Evolutionary conservation across 495 filamentous ascomycete species (phyloP).

Genomic region (Xylaria longipes): DNA sequence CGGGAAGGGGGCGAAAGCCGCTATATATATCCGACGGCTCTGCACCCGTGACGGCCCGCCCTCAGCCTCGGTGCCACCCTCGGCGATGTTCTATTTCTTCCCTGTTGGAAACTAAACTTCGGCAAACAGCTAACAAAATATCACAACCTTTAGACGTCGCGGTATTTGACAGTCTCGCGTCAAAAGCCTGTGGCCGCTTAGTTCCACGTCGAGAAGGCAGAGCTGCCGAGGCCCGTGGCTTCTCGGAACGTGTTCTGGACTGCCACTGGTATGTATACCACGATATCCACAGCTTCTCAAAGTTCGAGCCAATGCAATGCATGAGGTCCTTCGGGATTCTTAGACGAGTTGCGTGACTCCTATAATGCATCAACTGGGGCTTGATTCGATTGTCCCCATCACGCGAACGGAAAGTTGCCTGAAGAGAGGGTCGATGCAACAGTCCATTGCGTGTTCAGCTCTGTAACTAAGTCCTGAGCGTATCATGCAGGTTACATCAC

Average conservation of each 20-base stretch:
- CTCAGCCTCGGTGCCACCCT: conserved; percentile 18
- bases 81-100: not conserved
- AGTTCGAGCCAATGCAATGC: conserved; percentile 23
- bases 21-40: conserved; percentile 28
- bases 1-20: conserved; percentile 11
- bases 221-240: not conserved
- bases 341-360: conserved; percentile 17
- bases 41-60: conserved; percentile 20
- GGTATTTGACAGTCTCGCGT: not conserved
- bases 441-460: conserved; percentile 24
- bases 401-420: conserved; percentile 18
- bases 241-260: not conserved
- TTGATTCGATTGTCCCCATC: conserved; percentile 14
- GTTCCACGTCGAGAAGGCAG: not conserved
- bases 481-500: conserved; percentile 24
- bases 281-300: conserved; percentile 3
- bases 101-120: not conserved
- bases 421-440: conserved; percentile 18
- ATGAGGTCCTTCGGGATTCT: conserved; percentile 13
- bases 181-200: not conserved
- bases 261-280: not conserved
- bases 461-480: conserved; percentile 16
- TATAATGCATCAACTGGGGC: conserved; percentile 1
- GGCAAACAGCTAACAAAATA: not conserved
- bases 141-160: not conserved